Evolutionary conservation across 1,284 basidiomycete species (phyloP), one percentile per base, ranked within the genome.

Genomic region (Malassezia globosa): DNA sequence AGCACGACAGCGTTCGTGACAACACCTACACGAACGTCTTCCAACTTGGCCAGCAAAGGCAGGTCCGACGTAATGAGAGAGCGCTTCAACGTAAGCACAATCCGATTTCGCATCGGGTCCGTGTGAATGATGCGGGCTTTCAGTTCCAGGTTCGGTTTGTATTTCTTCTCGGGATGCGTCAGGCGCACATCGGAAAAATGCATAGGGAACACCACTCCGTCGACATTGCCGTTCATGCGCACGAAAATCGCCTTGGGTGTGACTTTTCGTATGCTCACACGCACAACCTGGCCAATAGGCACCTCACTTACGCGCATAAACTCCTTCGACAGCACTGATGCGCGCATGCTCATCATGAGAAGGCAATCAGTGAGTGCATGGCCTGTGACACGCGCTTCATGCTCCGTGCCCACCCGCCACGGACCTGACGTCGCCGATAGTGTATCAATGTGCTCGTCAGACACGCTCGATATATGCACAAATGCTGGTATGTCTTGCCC

Each of bases 1-100:
- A 58, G 83, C 27, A 99, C 79, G 5, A 88, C 84, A 2, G 82
- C 92, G 64, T 89, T 81, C 0, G 85, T 80, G 18, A 95, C 75
- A 44, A 81, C 72, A 11, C 88, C 90, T 7, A 80, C 75, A 60
- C 79, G 76, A 24, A 81, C 82, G 14, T 74, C 77, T 1, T 82
- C 73, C 36, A 94, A 71, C 36, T 86, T 76, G 0, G 84, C 82
- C 7, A 69, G 53, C 37, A 69, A 53, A 33, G 66, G 64, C 10
- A 89, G 74, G 14, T 73, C 72, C 0, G 88, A 86, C 31, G 88
- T 83, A 36, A 99, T 73, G 13, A 99, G 77, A 3, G 84, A 82
- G 76, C 88, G 92, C 75, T 97, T 96, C 33, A 90, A 81, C 0
- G 94, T 96, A 29, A 97, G 75, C 4, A 81, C 79, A 45, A 97